Base-by-base conservation (phyloP, 2,329 filamentous ascomycete species). In the Penicillium aurantiogriseum region DNA sequence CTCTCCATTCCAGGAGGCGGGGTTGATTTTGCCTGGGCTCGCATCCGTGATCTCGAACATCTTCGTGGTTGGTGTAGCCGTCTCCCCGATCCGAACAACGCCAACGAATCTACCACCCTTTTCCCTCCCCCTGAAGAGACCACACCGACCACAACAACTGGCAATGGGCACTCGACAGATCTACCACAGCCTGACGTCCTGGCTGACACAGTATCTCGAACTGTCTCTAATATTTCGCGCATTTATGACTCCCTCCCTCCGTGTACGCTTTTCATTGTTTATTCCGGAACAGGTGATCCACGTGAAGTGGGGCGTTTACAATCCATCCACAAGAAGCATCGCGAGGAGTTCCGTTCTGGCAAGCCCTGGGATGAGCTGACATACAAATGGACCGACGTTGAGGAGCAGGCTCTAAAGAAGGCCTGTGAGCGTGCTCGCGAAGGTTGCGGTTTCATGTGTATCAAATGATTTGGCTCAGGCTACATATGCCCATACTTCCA, bases 301-400 rank as follows among this genome's bases (percentile, higher is more conserved):
- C 76, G 83, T 31, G 81, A 85, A 54, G 77, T 85, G 43, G 73
- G 77, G 40, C 79, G 82, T 29, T 70, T 87, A 63, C 83, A 86
- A 65, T 75, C 74, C 1, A 76, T 85, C 75, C 82, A 86, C 55
- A 78, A 80, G 63, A 75, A 76, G 54, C 84, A 83, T 68, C 80
- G 80, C 54, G 76, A 80, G 52, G 85, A 87, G 66, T 87, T 81
- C 65, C 75, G 78, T 55, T 78, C 80, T 21, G 83, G 82, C 71
- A 86, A 86, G 56, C 75, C 75, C 25, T 88, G 85, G 85, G 82
- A 87, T 68, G 76, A 87, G 58, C 66, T 88, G 61, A 83, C 75
- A 50, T 82, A 87, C 38, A 81, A 85, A 65, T 88, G 85, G 85
- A 87, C 85, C 21, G 85, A 88, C 72, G 77, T 75, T 3, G 85